Percentiles rank a stretch among this genome's conserved stretches.
Conservation (phyloP, 1,284 basidiomycete species). For the Psilocybe mexicana region DNA sequence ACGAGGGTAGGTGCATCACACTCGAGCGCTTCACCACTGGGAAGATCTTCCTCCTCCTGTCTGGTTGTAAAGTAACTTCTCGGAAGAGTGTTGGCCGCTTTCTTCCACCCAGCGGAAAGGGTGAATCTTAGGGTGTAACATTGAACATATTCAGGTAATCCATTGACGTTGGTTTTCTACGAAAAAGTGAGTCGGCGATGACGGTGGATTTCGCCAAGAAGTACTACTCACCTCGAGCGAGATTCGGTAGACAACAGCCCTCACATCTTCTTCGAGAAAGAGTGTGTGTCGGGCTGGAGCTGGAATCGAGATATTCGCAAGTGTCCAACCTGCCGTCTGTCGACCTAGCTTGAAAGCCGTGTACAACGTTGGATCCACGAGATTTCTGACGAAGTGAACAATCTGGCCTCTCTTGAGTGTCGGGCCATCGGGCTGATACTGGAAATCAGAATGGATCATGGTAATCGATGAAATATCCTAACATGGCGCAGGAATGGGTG, state of each 20-base stretch:
- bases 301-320: too few species aligned
- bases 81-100: not conserved
- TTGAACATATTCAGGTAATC: not conserved
- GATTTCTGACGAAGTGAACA: not conserved
- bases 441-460: not conserved
- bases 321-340: not conserved
- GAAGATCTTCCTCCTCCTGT: not conserved
- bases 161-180: not conserved
- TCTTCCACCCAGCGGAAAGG: not conserved
- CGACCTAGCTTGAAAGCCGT: not conserved
- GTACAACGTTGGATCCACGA: not conserved
- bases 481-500: too few species aligned
- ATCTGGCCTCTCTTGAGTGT: not conserved
- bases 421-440: not conserved
- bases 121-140: not conserved
- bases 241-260: not conserved
- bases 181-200: not conserved
- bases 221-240: not conserved
- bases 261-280: not conserved
- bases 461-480: not conserved
- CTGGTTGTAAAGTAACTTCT: not conserved
- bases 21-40: not conserved
- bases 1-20: not conserved
- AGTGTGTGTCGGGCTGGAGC: not conserved
- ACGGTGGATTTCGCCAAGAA: not conserved